Conservation (phyloP, 805 yeast genomes). For the Saturnispora bothae region DNA sequence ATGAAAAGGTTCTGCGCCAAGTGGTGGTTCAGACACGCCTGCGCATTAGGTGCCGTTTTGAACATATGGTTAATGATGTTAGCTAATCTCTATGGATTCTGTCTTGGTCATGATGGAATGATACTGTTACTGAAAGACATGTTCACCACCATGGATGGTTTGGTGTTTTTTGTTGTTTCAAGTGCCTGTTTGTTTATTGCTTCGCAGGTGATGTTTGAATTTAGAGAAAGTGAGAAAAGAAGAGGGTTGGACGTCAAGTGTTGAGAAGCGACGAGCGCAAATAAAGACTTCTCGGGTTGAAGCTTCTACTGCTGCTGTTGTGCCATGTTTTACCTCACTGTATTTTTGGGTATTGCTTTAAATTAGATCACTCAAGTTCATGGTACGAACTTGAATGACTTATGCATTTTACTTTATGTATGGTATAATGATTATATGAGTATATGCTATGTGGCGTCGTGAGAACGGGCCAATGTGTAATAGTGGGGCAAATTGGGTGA, state of each 20-base stretch:
- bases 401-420: no score
- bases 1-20: slow-evolving; percentile 25
- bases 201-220: slow-evolving; percentile 88
- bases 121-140: slow-evolving; percentile 52
- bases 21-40: slow-evolving; percentile 71
- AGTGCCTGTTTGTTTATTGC: slow-evolving; percentile 67
- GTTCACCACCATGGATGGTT: slow-evolving; percentile 61
- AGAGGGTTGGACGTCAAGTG: slow-evolving; percentile 77
- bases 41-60: slow-evolving; percentile 79
- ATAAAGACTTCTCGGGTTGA: no score
- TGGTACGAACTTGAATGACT: no score
- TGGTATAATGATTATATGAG: no score
- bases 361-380: no score
- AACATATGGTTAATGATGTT: slow-evolving; percentile 98
- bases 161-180: slow-evolving; percentile 50
- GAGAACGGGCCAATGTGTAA: no score
- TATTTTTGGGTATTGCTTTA: no score
- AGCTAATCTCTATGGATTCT: slow-evolving; percentile 91
- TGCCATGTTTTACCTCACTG: neutral
- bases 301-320: neutral
- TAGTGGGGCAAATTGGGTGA: no score
- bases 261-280: no score
- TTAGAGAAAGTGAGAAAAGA: slow-evolving; percentile 77
- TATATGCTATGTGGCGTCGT: no score
- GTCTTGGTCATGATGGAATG: slow-evolving; percentile 85